phyloP scores from a whole-genome alignment of 1,139 yeast genomes.

The Geotrichum candidum region DNA sequence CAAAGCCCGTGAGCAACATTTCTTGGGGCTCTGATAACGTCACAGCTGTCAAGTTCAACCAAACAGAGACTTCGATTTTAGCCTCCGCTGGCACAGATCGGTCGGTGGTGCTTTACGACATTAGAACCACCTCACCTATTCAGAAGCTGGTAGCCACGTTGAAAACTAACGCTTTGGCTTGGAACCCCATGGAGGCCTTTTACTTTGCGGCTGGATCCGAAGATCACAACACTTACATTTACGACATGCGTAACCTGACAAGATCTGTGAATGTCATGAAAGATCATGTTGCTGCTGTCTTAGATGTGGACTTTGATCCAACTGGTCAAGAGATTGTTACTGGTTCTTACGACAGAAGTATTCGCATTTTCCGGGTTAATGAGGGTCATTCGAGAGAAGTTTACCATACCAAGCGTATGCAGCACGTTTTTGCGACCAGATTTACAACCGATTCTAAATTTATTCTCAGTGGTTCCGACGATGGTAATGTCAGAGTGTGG shows the following conservation, averaged over 20 bases:
- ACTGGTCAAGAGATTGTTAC: conserved; percentile 95
- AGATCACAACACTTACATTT: conserved; percentile 89
- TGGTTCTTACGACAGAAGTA: conserved; percentile 90
- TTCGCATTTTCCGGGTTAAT: conserved; percentile 66
- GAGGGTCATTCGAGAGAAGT: conserved; percentile 93
- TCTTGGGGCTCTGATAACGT: conserved; percentile 97
- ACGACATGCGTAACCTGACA: conserved; percentile 91
- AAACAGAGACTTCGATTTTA: conserved; percentile 79
- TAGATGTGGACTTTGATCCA: conserved; percentile 92
- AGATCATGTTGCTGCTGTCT: conserved; percentile 94
- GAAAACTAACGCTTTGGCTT: conserved; percentile 79
- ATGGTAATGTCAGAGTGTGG: conserved; percentile 93
- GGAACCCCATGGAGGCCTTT: conserved; percentile 99
- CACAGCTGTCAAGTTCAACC: conserved; percentile 75
- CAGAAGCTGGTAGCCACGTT: conserved; percentile 81
- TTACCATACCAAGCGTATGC: conserved; percentile 97
- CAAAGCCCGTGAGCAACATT: conserved; percentile 67
- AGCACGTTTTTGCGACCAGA: conserved; percentile 76
- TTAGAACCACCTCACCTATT: conserved; percentile 86
- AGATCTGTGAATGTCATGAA: conserved; percentile 78
- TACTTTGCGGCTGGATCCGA: conserved; percentile 89
- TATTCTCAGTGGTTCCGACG: conserved; percentile 88
- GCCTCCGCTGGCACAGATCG: conserved; percentile 94
- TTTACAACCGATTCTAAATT: conserved; percentile 86
- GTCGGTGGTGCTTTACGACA: conserved; percentile 82